Base-by-base conservation (phyloP, 805 yeast species). In the Schwanniomyces polymorphus region DNA sequence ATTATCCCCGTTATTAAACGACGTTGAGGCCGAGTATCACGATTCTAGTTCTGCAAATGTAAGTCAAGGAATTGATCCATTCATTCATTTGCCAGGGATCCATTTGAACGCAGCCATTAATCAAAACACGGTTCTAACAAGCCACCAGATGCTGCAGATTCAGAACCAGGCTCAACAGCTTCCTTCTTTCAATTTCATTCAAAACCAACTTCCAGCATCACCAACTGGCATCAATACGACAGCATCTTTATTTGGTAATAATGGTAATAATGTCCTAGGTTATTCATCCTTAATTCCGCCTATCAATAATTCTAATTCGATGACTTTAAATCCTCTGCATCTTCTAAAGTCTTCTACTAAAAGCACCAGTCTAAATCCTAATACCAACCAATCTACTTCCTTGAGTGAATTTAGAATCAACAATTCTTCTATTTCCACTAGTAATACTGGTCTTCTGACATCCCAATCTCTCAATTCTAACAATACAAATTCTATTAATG, bases 141-240 rank as follows among this genome's bases (percentile, higher is more conserved):
- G 41, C 18, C 52, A 48, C 39, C 63, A 57, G 39, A 39, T 49
- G 27, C 60, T 53, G 54, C 61, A 53, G 45, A 56, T 59, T 27
- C 67, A 61, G 37, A 60, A 58, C 46, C 68, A 61, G 46, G 55
- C 46, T 45, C 71, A 67, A 39, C 72, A 64, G 49, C 48, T 68
- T 7, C 74, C 74, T 5, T 63, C 72, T 5, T 67, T 68, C 49
- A 67, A 67, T 48, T 50, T 64, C n/a, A 64, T 67, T 38, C 72
- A 67, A 45, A 65, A 62, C 52, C 64, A 59, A 35, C 49, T 67
- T n/a, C 67, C 72, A 2, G 39, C 57, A 2, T 60, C 68, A 5
- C 68, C 69, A 11, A 54, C 40, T 14, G 43, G 45, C 7, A 35
- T 25, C 29, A 50, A 42, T 37, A 34, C 47, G n/a, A 41, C 47